Evolutionary conservation across 2,329 filamentous ascomycete species (phyloP).

Genomic region (Aureobasidium sp.): DNA sequence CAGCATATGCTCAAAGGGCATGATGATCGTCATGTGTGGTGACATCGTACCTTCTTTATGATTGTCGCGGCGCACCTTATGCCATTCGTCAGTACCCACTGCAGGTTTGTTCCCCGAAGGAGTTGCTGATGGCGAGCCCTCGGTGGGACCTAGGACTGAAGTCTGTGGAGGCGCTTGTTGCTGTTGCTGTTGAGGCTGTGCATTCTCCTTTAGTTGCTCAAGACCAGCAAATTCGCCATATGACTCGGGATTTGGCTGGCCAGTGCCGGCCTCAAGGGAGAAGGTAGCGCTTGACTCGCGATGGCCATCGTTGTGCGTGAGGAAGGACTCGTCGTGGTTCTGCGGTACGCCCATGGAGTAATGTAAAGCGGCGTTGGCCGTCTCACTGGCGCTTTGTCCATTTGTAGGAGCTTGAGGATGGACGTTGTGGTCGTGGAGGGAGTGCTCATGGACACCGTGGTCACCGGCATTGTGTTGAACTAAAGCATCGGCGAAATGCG

Average conservation of each 20-base stretch:
- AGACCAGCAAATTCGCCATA: constrained; percentile 17
- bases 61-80: constrained; percentile 93
- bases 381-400: constrained; percentile 47
- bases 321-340: constrained; percentile 48
- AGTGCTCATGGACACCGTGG: constrained; percentile 19
- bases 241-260: constrained; percentile 15
- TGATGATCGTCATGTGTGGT: not conserved
- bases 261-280: constrained; percentile 19
- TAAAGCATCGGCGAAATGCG: constrained; percentile 31
- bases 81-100: constrained; percentile 97
- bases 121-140: constrained; percentile 11
- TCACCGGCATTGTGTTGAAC: constrained; percentile 26
- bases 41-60: constrained; percentile 82
- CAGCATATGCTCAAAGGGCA: not conserved
- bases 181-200: constrained; percentile 36
- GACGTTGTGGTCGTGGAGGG: constrained; percentile 24
- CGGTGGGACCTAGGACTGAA: not conserved
- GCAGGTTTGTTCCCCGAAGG: constrained; percentile 56
- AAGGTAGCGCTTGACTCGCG: constrained; percentile 16
- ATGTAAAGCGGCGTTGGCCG: constrained; percentile 50
- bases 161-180: constrained; percentile 2
- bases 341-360: constrained; percentile 53
- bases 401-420: constrained; percentile 25
- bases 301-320: constrained; percentile 23
- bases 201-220: constrained; percentile 17